Conservation (phyloP, 2,329 filamentous ascomycete species). For the Bipolaris gigantea region DNA sequence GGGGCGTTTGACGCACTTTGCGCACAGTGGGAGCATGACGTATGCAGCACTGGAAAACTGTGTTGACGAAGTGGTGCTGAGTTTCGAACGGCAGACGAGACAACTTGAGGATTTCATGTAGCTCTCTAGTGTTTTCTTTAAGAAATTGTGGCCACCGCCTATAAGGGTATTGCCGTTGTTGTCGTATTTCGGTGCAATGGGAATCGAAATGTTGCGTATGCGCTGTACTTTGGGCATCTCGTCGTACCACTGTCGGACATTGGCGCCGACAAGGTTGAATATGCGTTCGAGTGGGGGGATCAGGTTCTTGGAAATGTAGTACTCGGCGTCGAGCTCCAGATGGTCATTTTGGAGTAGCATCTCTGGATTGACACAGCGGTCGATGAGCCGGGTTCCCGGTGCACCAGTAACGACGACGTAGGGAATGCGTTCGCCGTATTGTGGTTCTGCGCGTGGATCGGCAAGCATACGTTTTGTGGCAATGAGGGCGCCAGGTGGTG, state of each 20-base stretch:
- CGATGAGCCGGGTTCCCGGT: slow-evolving; percentile 80
- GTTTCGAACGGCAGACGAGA: slow-evolving; percentile 69
- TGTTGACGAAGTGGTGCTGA: slow-evolving; percentile 43
- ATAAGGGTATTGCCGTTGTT: not conserved
- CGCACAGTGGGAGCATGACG: slow-evolving; percentile 57
- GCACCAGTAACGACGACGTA: slow-evolving; percentile 91
- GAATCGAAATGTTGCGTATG: slow-evolving; percentile 62
- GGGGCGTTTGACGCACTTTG: slow-evolving; percentile 57
- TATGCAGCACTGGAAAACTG: slow-evolving; percentile 18
- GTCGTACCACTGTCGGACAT: slow-evolving; percentile 88
- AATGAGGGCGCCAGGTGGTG: slow-evolving; percentile 86
- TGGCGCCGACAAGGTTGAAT: slow-evolving; percentile 93
- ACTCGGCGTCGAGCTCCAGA: slow-evolving; percentile 84
- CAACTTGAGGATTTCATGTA: slow-evolving; percentile 85
- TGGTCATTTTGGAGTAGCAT: slow-evolving; percentile 75
- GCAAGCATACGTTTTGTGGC: slow-evolving; percentile 83
- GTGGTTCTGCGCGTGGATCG: slow-evolving; percentile 84
- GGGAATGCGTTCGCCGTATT: slow-evolving; percentile 92
- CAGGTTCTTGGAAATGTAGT: slow-evolving; percentile 95
- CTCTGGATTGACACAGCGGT: slow-evolving; percentile 88
- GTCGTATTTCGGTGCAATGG: slow-evolving; percentile 15
- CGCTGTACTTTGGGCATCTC: slow-evolving; percentile 93
- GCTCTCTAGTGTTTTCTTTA: slow-evolving; percentile 81
- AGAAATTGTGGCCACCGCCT: slow-evolving; percentile 34
- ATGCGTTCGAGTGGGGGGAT: slow-evolving; percentile 95